Evolutionary conservation across 192 early-diverging fungal species (phyloP).

Genomic region (Entomortierella chlamydospora): DNA sequence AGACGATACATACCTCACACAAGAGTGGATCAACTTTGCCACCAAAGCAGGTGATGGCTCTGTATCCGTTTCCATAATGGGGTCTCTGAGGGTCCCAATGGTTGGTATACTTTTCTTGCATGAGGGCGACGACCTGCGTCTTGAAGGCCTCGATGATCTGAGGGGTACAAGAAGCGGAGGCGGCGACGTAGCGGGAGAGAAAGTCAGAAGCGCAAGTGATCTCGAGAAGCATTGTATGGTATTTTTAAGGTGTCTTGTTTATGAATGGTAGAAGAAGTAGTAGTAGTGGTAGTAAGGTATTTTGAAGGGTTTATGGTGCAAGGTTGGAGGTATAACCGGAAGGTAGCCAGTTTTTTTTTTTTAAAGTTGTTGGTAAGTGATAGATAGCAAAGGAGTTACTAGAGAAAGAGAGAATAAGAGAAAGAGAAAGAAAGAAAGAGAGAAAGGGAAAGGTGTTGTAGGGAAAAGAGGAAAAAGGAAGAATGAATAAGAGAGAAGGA

Average conservation of each 20-base stretch:
- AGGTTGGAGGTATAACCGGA: background rate
- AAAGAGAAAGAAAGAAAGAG: background rate
- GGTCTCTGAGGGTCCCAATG: slow-evolving; percentile 81
- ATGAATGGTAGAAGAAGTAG: background rate
- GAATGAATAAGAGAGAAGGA: no score
- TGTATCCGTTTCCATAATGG: slow-evolving; percentile 76
- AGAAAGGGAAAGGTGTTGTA: background rate
- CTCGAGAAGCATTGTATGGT: slow-evolving; percentile 39
- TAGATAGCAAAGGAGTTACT: no score
- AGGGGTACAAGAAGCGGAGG: slow-evolving; percentile 34
- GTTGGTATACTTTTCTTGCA: slow-evolving; percentile 69
- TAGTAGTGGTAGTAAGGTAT: no score
- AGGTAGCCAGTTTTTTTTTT: background rate
- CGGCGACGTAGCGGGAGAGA: slow-evolving; percentile 42
- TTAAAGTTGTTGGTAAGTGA: no score
- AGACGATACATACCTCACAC: slow-evolving; percentile 55
- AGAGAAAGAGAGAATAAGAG: background rate
- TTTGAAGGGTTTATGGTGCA: background rate
- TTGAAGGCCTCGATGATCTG: slow-evolving; percentile 60
- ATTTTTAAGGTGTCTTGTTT: background rate
- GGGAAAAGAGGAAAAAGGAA: background rate
- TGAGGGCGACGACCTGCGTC: slow-evolving; percentile 58
- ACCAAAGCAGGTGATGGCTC: slow-evolving; percentile 80
- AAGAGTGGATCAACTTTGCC: slow-evolving; percentile 72
- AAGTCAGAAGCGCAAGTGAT: slow-evolving; percentile 51